Conservation (phyloP, 176 grass and related monocot genomes). For the Lolium multiflorum region DNA sequence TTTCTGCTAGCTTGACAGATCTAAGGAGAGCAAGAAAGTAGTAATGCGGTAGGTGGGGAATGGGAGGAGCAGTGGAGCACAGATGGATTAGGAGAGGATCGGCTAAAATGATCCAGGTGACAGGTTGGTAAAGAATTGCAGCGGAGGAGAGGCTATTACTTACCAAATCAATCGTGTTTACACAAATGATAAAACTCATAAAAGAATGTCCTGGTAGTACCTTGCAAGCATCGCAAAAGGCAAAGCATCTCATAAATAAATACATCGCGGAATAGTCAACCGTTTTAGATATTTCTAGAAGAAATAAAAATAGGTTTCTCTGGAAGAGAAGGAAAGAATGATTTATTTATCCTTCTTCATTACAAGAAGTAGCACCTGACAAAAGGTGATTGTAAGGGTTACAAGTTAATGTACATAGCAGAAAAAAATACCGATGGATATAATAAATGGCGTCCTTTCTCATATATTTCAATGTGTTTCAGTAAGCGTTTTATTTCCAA, state of each 20-base stretch:
- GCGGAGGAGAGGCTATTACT: neutral
- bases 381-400: conserved; percentile 1
- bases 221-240: conserved; percentile 13
- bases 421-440: neutral
- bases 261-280: neutral
- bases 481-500: neutral
- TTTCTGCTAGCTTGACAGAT: neutral
- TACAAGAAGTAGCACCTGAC: neutral
- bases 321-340: neutral
- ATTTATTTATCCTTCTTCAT: neutral
- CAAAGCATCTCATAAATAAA: conserved; percentile 5
- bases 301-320: too few species aligned
- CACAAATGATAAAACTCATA: neutral
- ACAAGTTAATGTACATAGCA: neutral
- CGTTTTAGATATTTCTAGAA: too few species aligned
- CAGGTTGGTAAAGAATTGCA: neutral
- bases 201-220: neutral
- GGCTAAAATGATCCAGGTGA: neutral
- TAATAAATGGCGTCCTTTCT: neutral
- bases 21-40: neutral
- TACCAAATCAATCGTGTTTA: conserved; percentile 18
- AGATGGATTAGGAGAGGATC: neutral
- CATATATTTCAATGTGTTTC: conserved; percentile 11
- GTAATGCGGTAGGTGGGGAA: neutral
- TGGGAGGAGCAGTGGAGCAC: neutral